phyloP scores from a whole-genome alignment of 176 grass and related monocot genomes.

The Thinopyrum elongatum region DNA sequence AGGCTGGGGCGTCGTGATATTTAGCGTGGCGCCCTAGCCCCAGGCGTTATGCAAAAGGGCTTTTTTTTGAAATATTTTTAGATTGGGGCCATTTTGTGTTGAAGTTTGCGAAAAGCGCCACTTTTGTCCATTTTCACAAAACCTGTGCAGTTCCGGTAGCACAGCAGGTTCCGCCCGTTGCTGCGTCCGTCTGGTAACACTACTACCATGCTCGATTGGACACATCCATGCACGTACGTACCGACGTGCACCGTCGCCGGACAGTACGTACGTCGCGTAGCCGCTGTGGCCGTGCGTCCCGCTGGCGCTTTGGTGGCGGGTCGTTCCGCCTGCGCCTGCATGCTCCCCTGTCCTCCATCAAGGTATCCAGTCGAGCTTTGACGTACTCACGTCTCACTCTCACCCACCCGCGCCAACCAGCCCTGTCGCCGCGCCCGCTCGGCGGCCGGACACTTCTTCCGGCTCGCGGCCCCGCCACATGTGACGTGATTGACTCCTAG shows the following conservation, averaged over 20 bases:
- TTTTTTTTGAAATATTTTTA: too few relatives aligned
- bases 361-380: background rate
- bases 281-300: background rate
- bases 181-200: background rate
- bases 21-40: too few relatives aligned
- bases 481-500: too few relatives aligned
- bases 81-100: too few relatives aligned
- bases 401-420: background rate
- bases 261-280: background rate
- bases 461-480: background rate
- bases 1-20: too few relatives aligned
- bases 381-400: too few relatives aligned
- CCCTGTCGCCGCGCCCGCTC: background rate
- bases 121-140: too few relatives aligned
- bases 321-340: background rate
- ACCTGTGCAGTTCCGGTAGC: background rate
- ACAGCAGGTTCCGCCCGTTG: background rate
- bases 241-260: background rate
- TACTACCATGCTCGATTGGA: background rate
- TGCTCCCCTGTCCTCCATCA: background rate
- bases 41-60: too few relatives aligned
- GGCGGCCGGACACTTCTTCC: accelerated
- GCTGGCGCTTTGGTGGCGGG: background rate
- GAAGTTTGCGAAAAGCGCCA: too few relatives aligned
- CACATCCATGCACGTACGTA: background rate